A percentile compares a stretch with the other conserved stretches of the same genome.
These are phyloP conservation scores for Scytalidium lignicola DNA, from an alignment of 2,329 filamentous ascomycete species.

Conservation along the genomic window DNA sequence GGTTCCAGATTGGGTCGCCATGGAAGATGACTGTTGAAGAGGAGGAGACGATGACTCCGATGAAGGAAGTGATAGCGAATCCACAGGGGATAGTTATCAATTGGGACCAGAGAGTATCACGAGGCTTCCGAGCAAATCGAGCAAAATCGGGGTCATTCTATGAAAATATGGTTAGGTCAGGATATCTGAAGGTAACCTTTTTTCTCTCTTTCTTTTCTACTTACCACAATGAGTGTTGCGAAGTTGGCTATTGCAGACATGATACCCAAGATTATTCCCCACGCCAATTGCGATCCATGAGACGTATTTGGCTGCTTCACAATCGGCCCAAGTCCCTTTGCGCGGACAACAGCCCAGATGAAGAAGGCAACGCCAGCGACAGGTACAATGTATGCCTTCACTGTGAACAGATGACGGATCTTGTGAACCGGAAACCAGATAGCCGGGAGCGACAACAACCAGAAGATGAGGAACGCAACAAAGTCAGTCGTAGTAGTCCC, in stretches of 20 bases:
- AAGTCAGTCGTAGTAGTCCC: slow-evolving; percentile 73
- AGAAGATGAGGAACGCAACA: slow-evolving; percentile 82
- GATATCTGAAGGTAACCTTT: too few species aligned
- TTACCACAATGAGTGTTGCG: slow-evolving; percentile 70
- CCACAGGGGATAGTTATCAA: slow-evolving; percentile 66
- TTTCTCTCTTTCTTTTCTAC: slow-evolving; percentile 7
- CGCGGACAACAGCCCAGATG: slow-evolving; percentile 78
- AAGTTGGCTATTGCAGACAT: slow-evolving; percentile 92
- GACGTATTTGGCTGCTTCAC: slow-evolving; percentile 61
- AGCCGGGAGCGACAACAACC: slow-evolving; percentile 72
- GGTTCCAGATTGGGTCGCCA: slow-evolving; percentile 65
- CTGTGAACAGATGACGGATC: slow-evolving; percentile 84
- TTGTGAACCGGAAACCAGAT: slow-evolving; percentile 89
- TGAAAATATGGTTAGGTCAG: neutral
- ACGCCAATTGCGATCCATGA: slow-evolving; percentile 65
- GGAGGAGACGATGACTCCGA: slow-evolving; percentile 74
- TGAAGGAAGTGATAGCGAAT: slow-evolving; percentile 77
- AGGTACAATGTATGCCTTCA: slow-evolving; percentile 82
- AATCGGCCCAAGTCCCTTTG: slow-evolving; percentile 79
- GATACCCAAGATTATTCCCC: slow-evolving; percentile 78
- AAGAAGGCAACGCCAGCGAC: slow-evolving; percentile 80
- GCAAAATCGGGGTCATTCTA: slow-evolving; percentile 73
- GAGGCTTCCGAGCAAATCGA: slow-evolving; percentile 73
- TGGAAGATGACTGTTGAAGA: slow-evolving; percentile 64
- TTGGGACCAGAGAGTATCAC: slow-evolving; percentile 76